Evolutionary conservation across 202 grass and related monocot species (phyloP), one percentile per base, ranked within the genome.

Genomic region (Hordeum pubiflorum): DNA sequence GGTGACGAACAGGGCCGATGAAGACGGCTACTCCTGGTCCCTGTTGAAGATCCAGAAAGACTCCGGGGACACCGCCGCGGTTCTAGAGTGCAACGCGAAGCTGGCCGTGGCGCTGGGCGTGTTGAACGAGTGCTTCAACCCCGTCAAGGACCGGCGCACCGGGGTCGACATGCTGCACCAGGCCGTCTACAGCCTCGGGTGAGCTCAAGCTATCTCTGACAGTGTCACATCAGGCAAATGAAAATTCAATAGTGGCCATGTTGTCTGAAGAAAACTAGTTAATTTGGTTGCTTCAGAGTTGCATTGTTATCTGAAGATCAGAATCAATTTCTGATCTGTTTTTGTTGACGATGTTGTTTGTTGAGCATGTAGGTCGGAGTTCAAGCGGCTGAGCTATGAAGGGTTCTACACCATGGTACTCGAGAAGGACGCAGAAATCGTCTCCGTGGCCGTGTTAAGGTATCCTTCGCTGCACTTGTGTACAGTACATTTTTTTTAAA

Each of bases 321-420:
- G 8, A 56, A 8, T 61, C 14, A 33, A 4, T 32, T 24, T 63
- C 6, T 18, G 61, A 18, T 34, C 0, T 4, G 29, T 18, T 31
- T 3, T 1, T 14, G 5, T 31, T 44, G 37, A 43, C 0, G 6
- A 1, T 54, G 72, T 50, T 5, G 52, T 50, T 33, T 14, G 34
- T 34, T 52, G 10, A 48, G 34, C 82, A 93, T 89, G 23, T 85
- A 97, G 91, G 15, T 93, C 91, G 11, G 56, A 83, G 58, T 97
- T 93, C 77, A 87, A 85, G 60, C 68, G 91, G 12, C 38, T 93
- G 26, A 93, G 84, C 67, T 97, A 88, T 0, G 85, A 97, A 73
- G 89, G 94, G 34, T 93, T 97, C 82, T 88, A 90, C 69, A 90
- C 91, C 63, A 61, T 91, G 40, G 32, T 89, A 62, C 81, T 97